Conservation (phyloP, 2,329 filamentous ascomycete species). For the Biscogniauxia marginata region DNA sequence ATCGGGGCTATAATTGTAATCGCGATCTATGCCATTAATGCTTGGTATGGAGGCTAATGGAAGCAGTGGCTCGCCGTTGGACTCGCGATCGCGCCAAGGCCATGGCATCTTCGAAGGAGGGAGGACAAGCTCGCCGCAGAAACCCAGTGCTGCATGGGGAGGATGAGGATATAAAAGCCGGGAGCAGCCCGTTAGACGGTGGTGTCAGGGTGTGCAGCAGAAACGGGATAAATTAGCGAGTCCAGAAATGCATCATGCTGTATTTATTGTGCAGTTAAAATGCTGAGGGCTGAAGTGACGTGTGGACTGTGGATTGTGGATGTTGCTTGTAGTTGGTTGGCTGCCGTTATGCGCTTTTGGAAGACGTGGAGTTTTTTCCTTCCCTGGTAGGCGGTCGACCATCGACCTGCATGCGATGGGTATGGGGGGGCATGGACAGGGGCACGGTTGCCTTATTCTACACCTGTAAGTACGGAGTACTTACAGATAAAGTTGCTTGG, state of each 20-base stretch:
- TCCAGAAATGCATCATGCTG: background rate
- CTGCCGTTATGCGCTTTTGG: slow-evolving; percentile 14
- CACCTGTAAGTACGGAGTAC: background rate
- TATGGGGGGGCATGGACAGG: background rate
- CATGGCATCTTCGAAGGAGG: slow-evolving; percentile 35
- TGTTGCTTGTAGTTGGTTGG: slow-evolving; percentile 4
- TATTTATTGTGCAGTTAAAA: background rate
- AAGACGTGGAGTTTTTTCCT: slow-evolving; percentile 18
- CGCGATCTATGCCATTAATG: slow-evolving; percentile 31
- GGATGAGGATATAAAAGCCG: background rate
- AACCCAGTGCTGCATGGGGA: slow-evolving; percentile 22
- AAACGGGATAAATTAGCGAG: background rate
- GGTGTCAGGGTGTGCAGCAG: background rate
- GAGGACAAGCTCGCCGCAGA: slow-evolving; percentile 18
- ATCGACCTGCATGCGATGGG: background rate
- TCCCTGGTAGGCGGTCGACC: background rate
- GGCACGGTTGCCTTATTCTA: background rate
- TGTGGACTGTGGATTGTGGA: slow-evolving; percentile 5
- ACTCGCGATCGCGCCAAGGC: slow-evolving; percentile 36
- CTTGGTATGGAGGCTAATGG: slow-evolving; percentile 35
- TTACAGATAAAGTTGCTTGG: background rate
- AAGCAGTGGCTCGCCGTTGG: slow-evolving; percentile 35
- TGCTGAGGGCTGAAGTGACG: slow-evolving; percentile 10
- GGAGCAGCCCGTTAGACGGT: too few relatives aligned
- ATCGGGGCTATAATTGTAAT: slow-evolving; percentile 27